phyloP scores from a whole-genome alignment of 192 early-diverging fungal species.

The Entophlyctis luteolus region DNA sequence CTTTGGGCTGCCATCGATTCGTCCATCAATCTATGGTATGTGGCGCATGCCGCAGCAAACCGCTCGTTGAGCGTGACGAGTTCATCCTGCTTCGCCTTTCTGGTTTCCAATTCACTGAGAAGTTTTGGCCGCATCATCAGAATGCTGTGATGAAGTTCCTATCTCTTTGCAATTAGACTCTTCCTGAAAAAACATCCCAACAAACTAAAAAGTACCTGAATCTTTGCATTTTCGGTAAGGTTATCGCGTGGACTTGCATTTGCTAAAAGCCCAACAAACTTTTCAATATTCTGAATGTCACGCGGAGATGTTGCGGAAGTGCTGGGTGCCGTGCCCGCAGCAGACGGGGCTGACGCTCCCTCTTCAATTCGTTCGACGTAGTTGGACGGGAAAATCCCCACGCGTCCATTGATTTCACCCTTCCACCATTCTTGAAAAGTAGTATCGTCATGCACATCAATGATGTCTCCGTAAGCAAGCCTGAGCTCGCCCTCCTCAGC shows the following conservation, averaged over 20 bases:
- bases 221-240: conserved; percentile 80
- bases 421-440: conserved; percentile 99
- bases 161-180: neutral
- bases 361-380: conserved; percentile 70
- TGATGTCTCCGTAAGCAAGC: conserved; percentile 81
- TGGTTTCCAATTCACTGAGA: conserved; percentile 77
- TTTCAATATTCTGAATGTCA: conserved; percentile 71
- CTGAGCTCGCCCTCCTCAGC: conserved; percentile 88
- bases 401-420: conserved; percentile 77
- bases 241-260: conserved; percentile 78
- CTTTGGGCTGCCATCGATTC: conserved; percentile 58
- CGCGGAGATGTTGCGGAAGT: conserved; percentile 63
- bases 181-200: neutral
- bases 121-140: conserved; percentile 82
- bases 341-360: neutral
- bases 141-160: conserved; percentile 70
- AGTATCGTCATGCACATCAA: conserved; percentile 85
- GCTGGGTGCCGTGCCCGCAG: conserved; percentile 6
- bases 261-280: conserved; percentile 69
- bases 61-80: conserved; percentile 67
- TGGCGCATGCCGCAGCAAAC: conserved; percentile 63
- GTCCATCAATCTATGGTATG: conserved; percentile 73
- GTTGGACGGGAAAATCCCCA: conserved; percentile 96
- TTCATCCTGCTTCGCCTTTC: conserved; percentile 81
- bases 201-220: conserved; percentile 56